phyloP scores from a whole-genome alignment of 768 basidiomycete genomes.

The Tricholoma hemisulphureum region DNA sequence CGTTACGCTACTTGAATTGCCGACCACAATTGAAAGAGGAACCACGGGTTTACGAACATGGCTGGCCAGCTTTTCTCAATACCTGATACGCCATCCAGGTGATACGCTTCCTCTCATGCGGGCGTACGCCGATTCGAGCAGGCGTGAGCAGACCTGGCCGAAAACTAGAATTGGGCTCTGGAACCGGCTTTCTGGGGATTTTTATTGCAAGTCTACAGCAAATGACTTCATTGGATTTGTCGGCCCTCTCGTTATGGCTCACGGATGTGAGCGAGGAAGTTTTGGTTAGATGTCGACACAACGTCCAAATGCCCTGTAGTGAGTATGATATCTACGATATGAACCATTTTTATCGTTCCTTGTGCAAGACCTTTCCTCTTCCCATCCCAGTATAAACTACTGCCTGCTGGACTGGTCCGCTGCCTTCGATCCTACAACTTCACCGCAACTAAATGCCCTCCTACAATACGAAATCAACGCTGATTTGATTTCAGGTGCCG shows the following conservation, averaged over 20 bases:
- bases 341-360: not conserved
- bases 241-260: constrained; percentile 38
- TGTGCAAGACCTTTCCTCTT: constrained; percentile 55
- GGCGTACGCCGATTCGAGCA: constrained; percentile 11
- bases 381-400: constrained; percentile 45
- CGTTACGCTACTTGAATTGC: constrained; percentile 69
- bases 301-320: constrained; percentile 69
- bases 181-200: constrained; percentile 72
- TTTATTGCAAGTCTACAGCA: constrained; percentile 59
- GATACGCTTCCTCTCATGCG: constrained; percentile 6
- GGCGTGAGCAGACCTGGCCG: constrained; percentile 45
- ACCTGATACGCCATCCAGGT: constrained; percentile 60
- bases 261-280: constrained; percentile 69
- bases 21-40: constrained; percentile 68
- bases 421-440: constrained; percentile 38
- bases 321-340: constrained; percentile 28
- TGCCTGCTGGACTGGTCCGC: constrained; percentile 65
- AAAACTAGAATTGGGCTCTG: constrained; percentile 70
- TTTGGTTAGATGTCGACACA: constrained; percentile 56
- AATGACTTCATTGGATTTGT: constrained; percentile 6
- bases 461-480: constrained; percentile 44
- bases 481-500: constrained; percentile 70
- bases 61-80: constrained; percentile 69
- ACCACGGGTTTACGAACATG: constrained; percentile 82
- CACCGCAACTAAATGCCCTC: constrained; percentile 25